Evolutionary conservation across 805 yeast genomes (phyloP).

Genomic region (Cyberlindnera samutprakarnensis): DNA sequence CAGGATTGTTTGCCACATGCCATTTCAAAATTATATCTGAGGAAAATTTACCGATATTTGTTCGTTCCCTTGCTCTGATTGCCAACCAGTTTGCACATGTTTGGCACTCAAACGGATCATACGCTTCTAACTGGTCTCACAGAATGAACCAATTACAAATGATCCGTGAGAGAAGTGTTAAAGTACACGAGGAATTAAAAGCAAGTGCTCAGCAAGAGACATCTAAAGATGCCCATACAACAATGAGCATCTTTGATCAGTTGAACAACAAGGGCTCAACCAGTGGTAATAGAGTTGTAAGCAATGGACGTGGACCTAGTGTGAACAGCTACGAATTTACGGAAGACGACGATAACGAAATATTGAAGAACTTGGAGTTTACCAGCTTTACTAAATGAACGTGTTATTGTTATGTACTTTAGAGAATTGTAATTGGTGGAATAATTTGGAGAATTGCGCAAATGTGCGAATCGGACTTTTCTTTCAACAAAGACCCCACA

Average conservation of each 20-base stretch:
- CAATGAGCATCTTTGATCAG: constrained; percentile 19
- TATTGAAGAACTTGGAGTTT: constrained; percentile 22
- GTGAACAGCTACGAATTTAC: constrained; percentile 17
- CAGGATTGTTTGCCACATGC: constrained; percentile 68
- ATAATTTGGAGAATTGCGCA: no score
- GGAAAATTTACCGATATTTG: constrained; percentile 50
- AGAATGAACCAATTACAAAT: constrained; percentile 48
- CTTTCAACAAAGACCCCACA: no score
- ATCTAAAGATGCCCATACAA: constrained; percentile 8
- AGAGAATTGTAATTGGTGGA: no score
- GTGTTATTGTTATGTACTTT: not conserved
- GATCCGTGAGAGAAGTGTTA: constrained; percentile 25
- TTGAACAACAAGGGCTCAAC: constrained; percentile 3
- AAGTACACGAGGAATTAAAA: constrained; percentile 9
- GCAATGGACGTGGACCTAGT: constrained; percentile 9
- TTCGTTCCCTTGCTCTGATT: constrained; percentile 57
- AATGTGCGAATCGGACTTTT: no score
- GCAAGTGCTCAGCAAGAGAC: constrained; percentile 6
- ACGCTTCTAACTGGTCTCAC: constrained; percentile 59
- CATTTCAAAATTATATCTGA: constrained; percentile 66
- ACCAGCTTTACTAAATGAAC: constrained; percentile 21
- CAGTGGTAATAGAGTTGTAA: constrained; percentile 3
- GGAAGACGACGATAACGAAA: constrained; percentile 18
- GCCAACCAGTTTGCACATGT: constrained; percentile 69
- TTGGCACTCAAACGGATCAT: constrained; percentile 58